phyloP scores from a whole-genome alignment of 805 yeast species.

The Starmerella riodocensis region DNA sequence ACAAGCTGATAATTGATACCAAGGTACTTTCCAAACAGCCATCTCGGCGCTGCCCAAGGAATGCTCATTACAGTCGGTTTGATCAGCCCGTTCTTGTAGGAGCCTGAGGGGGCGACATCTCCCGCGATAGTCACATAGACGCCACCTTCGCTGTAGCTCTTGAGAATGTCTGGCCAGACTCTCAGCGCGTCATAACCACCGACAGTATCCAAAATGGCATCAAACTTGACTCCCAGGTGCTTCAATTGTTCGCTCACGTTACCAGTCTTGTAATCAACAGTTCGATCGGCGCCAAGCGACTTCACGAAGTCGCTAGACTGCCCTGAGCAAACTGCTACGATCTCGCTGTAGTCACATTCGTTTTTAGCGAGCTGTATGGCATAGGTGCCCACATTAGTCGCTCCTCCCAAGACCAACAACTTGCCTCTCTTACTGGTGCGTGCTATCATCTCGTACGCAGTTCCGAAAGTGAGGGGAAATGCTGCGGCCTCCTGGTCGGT shows the following conservation, averaged over 20 bases:
- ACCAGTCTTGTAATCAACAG: constrained; percentile 23
- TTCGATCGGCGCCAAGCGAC: constrained; percentile 42
- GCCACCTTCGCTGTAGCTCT: constrained; percentile 36
- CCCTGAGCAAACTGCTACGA: constrained; percentile 46
- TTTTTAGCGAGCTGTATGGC: constrained; percentile 45
- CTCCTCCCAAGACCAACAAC: constrained; percentile 53
- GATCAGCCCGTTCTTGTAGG: constrained; percentile 4
- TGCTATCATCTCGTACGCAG: constrained; percentile 39
- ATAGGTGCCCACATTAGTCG: constrained; percentile 52
- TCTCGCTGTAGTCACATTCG: constrained; percentile 34
- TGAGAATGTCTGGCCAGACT: constrained; percentile 33
- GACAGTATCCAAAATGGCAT: constrained; percentile 50
- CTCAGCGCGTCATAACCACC: constrained; percentile 44
- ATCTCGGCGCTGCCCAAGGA: constrained; percentile 22
- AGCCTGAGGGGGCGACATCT: constrained; percentile 26
- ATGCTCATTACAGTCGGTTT: background rate
- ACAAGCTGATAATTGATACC: constrained; percentile 24
- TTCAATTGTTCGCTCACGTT: constrained; percentile 4
- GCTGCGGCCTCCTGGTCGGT: constrained; percentile 48
- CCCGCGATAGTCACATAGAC: constrained; percentile 46
- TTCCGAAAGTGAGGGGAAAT: constrained; percentile 48
- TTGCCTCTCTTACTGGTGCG: constrained; percentile 3
- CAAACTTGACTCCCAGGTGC: constrained; percentile 30
- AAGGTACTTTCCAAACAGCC: constrained; percentile 22
- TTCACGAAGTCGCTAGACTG: constrained; percentile 35